Evolutionary conservation across 2,329 filamentous ascomycete genomes (phyloP).

Genomic region (Zymoseptoria ardabiliae): DNA sequence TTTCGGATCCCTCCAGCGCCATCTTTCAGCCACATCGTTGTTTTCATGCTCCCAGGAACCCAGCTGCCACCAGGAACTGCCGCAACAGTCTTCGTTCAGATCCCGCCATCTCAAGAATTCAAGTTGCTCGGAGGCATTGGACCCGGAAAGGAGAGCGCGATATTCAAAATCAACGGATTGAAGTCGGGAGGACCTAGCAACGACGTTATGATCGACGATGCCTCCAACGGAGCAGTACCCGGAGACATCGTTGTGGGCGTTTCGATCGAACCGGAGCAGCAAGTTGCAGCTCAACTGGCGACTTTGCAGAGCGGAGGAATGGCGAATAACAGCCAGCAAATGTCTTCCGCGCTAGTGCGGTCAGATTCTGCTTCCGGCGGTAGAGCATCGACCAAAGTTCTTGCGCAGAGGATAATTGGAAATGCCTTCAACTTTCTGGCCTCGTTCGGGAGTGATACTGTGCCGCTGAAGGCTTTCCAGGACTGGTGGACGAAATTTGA

Average conservation of each 20-base stretch:
- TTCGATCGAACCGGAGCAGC: slow-evolving; percentile 66
- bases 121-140: slow-evolving; percentile 83
- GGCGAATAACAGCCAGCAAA: background rate
- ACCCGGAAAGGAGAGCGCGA: slow-evolving; percentile 81
- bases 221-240: slow-evolving; percentile 19
- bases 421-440: slow-evolving; percentile 96
- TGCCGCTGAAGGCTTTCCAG: slow-evolving; percentile 90
- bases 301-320: slow-evolving; percentile 43
- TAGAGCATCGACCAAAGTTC: slow-evolving; percentile 59
- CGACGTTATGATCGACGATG: slow-evolving; percentile 42
- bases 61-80: slow-evolving; percentile 67
- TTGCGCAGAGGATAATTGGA: slow-evolving; percentile 90
- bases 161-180: slow-evolving; percentile 65
- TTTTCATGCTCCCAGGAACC: slow-evolving; percentile 78
- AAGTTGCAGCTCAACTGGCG: slow-evolving; percentile 64
- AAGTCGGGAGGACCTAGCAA: slow-evolving; percentile 40
- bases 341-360: slow-evolving; percentile 31
- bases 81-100: slow-evolving; percentile 82
- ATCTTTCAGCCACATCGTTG: slow-evolving; percentile 65
- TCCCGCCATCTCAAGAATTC: slow-evolving; percentile 57
- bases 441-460: slow-evolving; percentile 80
- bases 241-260: slow-evolving; percentile 69
- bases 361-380: slow-evolving; percentile 13
- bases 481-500: slow-evolving; percentile 99
- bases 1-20: slow-evolving; percentile 57